phyloP scores from a whole-genome alignment of 768 basidiomycete genomes.

The Hortiboletus campestris region DNA sequence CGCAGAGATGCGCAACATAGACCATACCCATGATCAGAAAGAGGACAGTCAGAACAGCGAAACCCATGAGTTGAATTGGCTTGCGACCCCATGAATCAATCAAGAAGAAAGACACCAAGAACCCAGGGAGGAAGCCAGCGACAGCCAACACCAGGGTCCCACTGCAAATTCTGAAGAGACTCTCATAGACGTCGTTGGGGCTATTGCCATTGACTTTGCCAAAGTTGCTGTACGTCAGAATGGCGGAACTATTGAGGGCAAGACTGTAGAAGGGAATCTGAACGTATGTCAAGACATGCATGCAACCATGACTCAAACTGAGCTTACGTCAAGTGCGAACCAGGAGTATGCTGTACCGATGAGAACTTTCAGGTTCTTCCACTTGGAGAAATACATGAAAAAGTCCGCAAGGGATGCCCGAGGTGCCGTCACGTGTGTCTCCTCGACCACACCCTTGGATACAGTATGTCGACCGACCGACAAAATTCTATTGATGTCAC shows the following conservation, averaged over 20 bases:
- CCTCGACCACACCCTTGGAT: constrained; percentile 46
- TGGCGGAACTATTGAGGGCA: constrained; percentile 75
- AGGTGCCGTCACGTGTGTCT: constrained; percentile 57
- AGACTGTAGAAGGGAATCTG: constrained; percentile 88
- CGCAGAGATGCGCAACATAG: not conserved
- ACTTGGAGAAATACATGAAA: constrained; percentile 58
- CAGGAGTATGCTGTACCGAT: constrained; percentile 78
- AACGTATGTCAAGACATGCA: constrained; percentile 2
- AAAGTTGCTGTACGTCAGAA: constrained; percentile 66
- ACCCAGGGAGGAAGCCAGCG: constrained; percentile 40
- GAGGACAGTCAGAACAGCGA: constrained; percentile 58
- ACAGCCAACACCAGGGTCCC: constrained; percentile 18
- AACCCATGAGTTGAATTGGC: constrained; percentile 74
- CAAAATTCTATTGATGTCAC: constrained; percentile 69
- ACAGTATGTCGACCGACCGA: constrained; percentile 39
- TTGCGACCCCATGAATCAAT: constrained; percentile 75
- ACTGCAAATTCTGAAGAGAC: constrained; percentile 22
- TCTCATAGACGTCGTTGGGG: constrained; percentile 18
- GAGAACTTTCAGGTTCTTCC: constrained; percentile 77
- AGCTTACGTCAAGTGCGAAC: constrained; percentile 81
- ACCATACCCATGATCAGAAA: constrained; percentile 67
- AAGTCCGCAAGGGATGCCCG: constrained; percentile 70
- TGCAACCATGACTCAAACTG: not conserved
- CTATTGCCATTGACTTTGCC: constrained; percentile 43
- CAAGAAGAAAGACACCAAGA: constrained; percentile 62